Base-by-base conservation (phyloP, 2,329 filamentous ascomycete genomes). In the Ceratocystis diversiconidia region DNA sequence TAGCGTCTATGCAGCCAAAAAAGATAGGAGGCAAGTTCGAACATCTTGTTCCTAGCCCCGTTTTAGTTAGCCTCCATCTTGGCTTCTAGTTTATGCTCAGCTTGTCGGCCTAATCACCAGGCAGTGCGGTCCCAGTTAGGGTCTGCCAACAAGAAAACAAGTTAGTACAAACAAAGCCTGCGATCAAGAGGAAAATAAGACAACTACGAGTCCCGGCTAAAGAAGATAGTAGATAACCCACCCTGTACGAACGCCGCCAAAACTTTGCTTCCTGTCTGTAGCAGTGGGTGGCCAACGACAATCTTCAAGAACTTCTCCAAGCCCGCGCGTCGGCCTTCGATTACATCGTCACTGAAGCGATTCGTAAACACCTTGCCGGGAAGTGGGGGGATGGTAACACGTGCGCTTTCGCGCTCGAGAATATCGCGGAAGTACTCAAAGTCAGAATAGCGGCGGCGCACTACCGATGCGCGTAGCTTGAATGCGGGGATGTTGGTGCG, bases 401-500 rank as follows among this genome's bases (percentile, higher is more conserved):
- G 85, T 67, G 92, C 92, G 71, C 85, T 89, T 78, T 99, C 94
- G 71, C 94, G 87, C 83, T 99, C 94, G 68, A 99, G 84, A 69
- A 97, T 95, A 76, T 99, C 94, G 74, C 94, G 89, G 76, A 99
- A 99, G 78, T 96, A 92, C 79, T 99, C 94, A 75, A 99, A 99
- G 76, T 99, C 94, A 66, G 88, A 94, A 80, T 99, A 99, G 63
- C 94, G 90, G 69, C 94, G 86, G 71, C 92, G 90, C 69, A 99
- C 94, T 71, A 86, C 85, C 69, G 86, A 91, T 74, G 89, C 84
- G 70, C 92, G 90, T 71, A 96, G 85, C 80, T 97, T 97, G 83
- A 99, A 99, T 71, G 94, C 92, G 67, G 94, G 94, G 74, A 99
- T 99, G 79, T 99, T 99, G 77, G 94, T 99, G 72, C 89, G 87